These are phyloP conservation scores for Barnettozyma pratensis DNA, from an alignment of 805 yeast genomes.

Conservation along the genomic window DNA sequence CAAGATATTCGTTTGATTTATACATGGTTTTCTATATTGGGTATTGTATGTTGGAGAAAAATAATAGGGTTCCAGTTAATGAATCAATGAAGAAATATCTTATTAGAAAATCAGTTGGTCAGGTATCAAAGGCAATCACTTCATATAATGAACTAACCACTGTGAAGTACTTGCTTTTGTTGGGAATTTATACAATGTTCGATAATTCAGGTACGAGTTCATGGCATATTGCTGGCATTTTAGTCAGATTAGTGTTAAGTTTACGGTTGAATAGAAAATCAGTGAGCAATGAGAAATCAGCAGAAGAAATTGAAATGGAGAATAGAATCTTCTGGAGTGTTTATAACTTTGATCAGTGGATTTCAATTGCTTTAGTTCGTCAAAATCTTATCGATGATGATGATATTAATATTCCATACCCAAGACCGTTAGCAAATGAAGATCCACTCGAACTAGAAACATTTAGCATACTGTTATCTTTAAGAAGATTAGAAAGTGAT, in stretches of 20 bases:
- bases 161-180: slow-evolving; percentile 35
- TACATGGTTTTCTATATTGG: slow-evolving; percentile 53
- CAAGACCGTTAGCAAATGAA: slow-evolving; percentile 35
- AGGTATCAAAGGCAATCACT: slow-evolving; percentile 33
- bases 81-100: slow-evolving; percentile 36
- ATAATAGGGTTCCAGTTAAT: slow-evolving; percentile 31
- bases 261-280: slow-evolving; percentile 41
- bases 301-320: slow-evolving; percentile 27
- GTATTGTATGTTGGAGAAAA: slow-evolving; percentile 42
- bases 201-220: slow-evolving; percentile 45
- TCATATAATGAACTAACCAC: slow-evolving; percentile 34
- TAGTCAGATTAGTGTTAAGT: slow-evolving; percentile 39
- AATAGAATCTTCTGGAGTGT: slow-evolving; percentile 44
- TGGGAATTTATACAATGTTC: slow-evolving; percentile 47
- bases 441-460: slow-evolving; percentile 37
- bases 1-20: slow-evolving; percentile 37
- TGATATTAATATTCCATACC: slow-evolving; percentile 43
- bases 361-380: slow-evolving; percentile 45
- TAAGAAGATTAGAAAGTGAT: slow-evolving; percentile 43
- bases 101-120: slow-evolving; percentile 36
- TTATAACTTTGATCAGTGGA: slow-evolving; percentile 35
- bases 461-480: slow-evolving; percentile 35
- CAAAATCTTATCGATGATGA: slow-evolving; percentile 44
- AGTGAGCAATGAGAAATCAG: neutral
- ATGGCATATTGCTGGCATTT: slow-evolving; percentile 48